These are phyloP conservation scores for Acephala macrosclerotiorum DNA, from an alignment of 2,329 filamentous ascomycete genomes.

Conservation along the genomic window DNA sequence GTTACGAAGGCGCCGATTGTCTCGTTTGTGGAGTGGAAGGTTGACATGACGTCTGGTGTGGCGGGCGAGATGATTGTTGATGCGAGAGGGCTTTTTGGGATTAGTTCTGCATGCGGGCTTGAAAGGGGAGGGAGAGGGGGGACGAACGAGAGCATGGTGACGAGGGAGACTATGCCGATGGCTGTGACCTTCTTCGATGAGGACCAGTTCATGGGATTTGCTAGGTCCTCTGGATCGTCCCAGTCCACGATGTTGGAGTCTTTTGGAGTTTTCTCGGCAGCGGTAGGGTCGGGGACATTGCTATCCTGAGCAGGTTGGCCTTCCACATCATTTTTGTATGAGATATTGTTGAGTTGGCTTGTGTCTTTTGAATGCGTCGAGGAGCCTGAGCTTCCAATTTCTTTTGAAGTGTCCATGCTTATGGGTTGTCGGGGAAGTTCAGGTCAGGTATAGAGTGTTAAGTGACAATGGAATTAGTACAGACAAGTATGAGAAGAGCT, in stretches of 20 bases:
- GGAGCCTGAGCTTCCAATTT: too few species aligned
- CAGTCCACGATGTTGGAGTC: constrained; percentile 31
- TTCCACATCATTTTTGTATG: background rate
- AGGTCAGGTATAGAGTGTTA: too few species aligned
- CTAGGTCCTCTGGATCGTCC: constrained; percentile 39
- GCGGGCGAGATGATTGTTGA: constrained; percentile 72
- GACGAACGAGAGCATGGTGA: constrained; percentile 20
- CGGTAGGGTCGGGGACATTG: background rate
- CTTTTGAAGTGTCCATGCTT: too few species aligned
- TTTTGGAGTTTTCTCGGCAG: background rate
- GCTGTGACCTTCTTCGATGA: constrained; percentile 40
- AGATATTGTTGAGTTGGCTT: background rate
- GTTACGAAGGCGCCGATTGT: constrained; percentile 66
- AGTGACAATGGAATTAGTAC: too few species aligned
- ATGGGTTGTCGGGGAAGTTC: too few species aligned
- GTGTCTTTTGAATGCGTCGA: too few species aligned
- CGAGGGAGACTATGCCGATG: constrained; percentile 40
- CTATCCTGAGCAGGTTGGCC: background rate
- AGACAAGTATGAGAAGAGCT: too few species aligned
- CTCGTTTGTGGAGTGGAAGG: constrained; percentile 58
- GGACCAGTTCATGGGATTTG: constrained; percentile 46
- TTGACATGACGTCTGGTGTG: constrained; percentile 64
- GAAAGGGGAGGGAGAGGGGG: background rate
- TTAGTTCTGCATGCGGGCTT: background rate
- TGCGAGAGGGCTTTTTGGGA: constrained; percentile 31